Evolutionary conservation across 2,329 filamentous ascomycete genomes (phyloP).

Genomic region (Arthroderma sp.): DNA sequence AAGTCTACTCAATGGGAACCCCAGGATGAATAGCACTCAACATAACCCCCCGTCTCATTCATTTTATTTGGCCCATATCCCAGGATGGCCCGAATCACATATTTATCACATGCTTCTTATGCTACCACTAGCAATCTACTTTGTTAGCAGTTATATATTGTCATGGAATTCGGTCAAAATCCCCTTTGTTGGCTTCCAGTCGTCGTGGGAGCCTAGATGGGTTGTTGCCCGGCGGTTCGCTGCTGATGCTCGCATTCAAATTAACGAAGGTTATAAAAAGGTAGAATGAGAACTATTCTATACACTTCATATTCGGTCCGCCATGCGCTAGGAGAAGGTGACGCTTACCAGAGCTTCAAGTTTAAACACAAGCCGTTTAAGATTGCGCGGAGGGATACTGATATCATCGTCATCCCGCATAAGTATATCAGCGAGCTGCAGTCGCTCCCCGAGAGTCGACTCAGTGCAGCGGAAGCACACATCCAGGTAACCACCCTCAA

Average conservation of each 20-base stretch:
- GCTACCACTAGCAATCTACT: background rate
- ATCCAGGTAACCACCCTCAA: slow-evolving; percentile 7
- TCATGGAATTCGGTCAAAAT: slow-evolving; percentile 2
- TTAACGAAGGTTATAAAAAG: slow-evolving; percentile 3
- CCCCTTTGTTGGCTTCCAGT: slow-evolving; percentile 4
- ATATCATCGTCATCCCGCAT: slow-evolving; percentile 15
- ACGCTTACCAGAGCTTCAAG: slow-evolving; percentile 2
- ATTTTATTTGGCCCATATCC: too few species aligned
- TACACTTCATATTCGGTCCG: slow-evolving; percentile 6
- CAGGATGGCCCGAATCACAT: too few species aligned
- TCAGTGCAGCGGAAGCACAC: slow-evolving; percentile 13
- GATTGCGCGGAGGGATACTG: slow-evolving; percentile 7
- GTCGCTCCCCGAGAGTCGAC: slow-evolving; percentile 9
- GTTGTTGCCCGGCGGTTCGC: slow-evolving; percentile 1
- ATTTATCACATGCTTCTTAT: too few species aligned
- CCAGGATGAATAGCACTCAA: too few species aligned
- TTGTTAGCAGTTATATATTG: background rate
- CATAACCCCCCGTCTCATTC: too few species aligned
- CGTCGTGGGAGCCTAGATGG: slow-evolving; percentile 4
- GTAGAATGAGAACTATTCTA: background rate
- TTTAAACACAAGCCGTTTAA: slow-evolving; percentile 10
- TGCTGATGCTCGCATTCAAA: background rate
- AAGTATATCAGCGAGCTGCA: slow-evolving; percentile 16
- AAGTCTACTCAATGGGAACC: too few species aligned
- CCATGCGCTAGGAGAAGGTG: background rate